A percentile compares a stretch with the other conserved stretches of the same genome.
Conservation (phyloP, 306 rosid genomes). For the Castanopsis chinensis region DNA sequence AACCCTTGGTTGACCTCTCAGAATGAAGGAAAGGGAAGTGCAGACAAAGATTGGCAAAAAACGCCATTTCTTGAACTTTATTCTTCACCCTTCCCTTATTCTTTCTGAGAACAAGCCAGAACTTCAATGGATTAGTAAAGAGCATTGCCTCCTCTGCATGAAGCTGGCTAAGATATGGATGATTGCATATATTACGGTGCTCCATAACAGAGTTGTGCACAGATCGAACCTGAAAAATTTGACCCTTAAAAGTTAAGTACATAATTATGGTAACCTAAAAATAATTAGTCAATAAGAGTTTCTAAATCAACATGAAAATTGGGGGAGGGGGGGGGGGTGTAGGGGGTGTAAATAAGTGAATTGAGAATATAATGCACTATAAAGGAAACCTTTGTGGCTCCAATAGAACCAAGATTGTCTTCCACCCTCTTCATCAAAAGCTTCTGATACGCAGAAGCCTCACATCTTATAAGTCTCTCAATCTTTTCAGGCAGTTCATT, state of each 20-base stretch:
- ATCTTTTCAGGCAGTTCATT: conserved; percentile 95
- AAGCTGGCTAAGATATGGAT: conserved; percentile 98
- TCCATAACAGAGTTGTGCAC: conserved; percentile 99
- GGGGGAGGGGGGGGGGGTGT: not conserved
- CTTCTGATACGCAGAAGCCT: conserved; percentile 98
- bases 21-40: conserved; percentile 5
- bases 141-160: conserved; percentile 91
- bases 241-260: conserved; percentile 25
- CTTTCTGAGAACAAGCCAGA: conserved; percentile 8
- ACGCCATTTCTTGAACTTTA: not conserved
- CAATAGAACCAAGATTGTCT: conserved; percentile 94
- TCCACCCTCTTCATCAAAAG: conserved; percentile 99
- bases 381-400: conserved; percentile 63
- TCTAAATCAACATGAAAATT: not conserved
- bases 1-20: conserved; percentile 11
- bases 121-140: conserved; percentile 14
- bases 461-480: conserved; percentile 93
- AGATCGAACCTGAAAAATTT: conserved; percentile 65
- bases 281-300: not conserved
- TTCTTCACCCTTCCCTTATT: conserved; percentile 21
- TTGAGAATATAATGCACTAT: conserved; percentile 1
- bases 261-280: conserved; percentile 1
- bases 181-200: conserved; percentile 98
- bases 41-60: conserved; percentile 8
- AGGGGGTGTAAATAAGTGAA: conserved; percentile 2